Conservation (phyloP, 1,284 basidiomycete genomes). For the Trichosporon sp. region DNA sequence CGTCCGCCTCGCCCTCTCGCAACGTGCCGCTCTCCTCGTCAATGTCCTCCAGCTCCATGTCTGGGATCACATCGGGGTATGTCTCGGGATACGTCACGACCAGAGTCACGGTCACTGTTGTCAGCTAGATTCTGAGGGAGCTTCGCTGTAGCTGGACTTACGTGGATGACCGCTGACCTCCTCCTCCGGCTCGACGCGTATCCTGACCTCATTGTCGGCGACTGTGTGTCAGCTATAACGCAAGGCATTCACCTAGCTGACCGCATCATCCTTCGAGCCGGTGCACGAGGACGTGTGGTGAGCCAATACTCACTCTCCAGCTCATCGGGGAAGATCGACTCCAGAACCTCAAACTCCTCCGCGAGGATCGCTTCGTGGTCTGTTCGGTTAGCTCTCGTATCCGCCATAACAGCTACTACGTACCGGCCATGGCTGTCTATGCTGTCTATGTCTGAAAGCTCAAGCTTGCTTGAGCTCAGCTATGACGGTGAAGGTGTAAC, state of each 20-base stretch:
- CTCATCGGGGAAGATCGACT: slow-evolving; percentile 94
- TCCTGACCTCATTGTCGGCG: slow-evolving; percentile 76
- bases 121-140: not conserved
- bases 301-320: slow-evolving; percentile 67
- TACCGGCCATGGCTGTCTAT: slow-evolving; percentile 20
- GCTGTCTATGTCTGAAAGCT: not conserved
- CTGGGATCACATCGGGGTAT: slow-evolving; percentile 77
- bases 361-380: slow-evolving; percentile 59
- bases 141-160: slow-evolving; percentile 22
- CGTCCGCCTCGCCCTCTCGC: slow-evolving; percentile 60
- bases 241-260: too few species aligned
- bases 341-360: slow-evolving; percentile 93
- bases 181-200: slow-evolving; percentile 87
- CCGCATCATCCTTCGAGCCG: too few species aligned
- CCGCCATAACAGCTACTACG: not conserved
- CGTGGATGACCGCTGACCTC: slow-evolving; percentile 52
- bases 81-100: slow-evolving; percentile 69
- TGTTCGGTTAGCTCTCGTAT: slow-evolving; percentile 20
- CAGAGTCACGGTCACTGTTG: slow-evolving; percentile 72
- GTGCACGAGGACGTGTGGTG: too few species aligned
- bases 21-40: slow-evolving; percentile 63
- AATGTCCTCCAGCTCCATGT: slow-evolving; percentile 67
- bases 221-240: slow-evolving; percentile 66
- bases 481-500: slow-evolving; percentile 1
- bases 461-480: not conserved